Evolutionary conservation across 176 grass and related monocot genomes (phyloP), one percentile per base, ranked within the genome.

Genomic region (Puccinellia tenuiflora): DNA sequence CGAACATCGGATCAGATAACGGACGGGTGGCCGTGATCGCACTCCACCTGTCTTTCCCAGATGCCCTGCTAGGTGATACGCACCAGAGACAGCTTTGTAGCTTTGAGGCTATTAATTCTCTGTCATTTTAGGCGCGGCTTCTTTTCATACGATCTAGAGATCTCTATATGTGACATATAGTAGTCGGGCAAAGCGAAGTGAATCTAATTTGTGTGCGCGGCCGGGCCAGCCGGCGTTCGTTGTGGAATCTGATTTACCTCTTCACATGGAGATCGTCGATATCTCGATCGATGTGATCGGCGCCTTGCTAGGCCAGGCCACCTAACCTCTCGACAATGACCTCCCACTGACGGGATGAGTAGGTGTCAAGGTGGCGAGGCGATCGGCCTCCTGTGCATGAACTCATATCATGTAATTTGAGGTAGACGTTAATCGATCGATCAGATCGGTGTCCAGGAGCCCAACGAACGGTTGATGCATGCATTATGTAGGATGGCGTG

Each of bases 221-320:
- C 8, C 20, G 45, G 71, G 71, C 70, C 76, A 79, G 39, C 76
- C 45, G 77, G 45, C 45, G 45, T 47, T 38, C 14, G 60, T 17
- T 24, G 69, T 69, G 77, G 88, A 80, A 78, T 90, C 65, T 31
- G 73, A 79, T 83, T 90, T 90, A 64, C 83, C 14, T 72, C 55
- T 83, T 86, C 79, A 83, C 84, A 86, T 56, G 88, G 84, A 57
- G 64, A 82, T 80, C 55, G 24, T 71, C 37, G n/a, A n/a, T n/a
- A 21, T 9, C 65, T 30, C 68, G 68, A 85, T 68, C 65, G 21
- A 43, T 50, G n/a, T n/a, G n/a, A n/a, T n/a, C n/a, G n/a, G n/a
- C 34, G 28, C 7, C 72, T n/a, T 17, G 68, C 60, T 52, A 74
- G 72, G 74, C 84, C 51, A 74, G 72, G 74, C 84, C 51, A 90